A percentile compares a stretch with the other conserved stretches of the same genome.
Evolutionary conservation across 495 filamentous ascomycete genomes (phyloP).

Genomic region (Tetracladium marchalianum): DNA sequence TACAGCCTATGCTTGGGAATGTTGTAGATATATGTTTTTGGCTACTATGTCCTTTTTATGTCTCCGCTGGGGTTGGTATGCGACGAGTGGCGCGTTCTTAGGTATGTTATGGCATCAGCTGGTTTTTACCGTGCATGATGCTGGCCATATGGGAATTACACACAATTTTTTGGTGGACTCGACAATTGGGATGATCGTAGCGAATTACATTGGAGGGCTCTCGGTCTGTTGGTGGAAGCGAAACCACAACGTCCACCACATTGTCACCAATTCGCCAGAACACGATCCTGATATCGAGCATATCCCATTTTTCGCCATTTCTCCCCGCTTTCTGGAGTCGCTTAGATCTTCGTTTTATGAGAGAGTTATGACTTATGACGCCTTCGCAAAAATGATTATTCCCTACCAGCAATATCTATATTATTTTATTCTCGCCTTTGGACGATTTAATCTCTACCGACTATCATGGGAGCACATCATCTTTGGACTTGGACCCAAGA

Average conservation of each 20-base stretch:
- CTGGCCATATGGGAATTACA: slow-evolving; percentile 95
- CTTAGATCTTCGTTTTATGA: slow-evolving; percentile 87
- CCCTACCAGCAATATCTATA: slow-evolving; percentile 76
- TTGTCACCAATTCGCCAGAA: slow-evolving; percentile 92
- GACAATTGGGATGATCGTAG: slow-evolving; percentile 80
- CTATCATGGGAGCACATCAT: slow-evolving; percentile 79
- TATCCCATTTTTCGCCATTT: slow-evolving; percentile 90
- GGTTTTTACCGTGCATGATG: slow-evolving; percentile 91
- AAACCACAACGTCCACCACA: slow-evolving; percentile 96
- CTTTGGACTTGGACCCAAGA: slow-evolving; percentile 62
- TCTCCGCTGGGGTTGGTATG: slow-evolving; percentile 66
- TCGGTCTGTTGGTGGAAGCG: slow-evolving; percentile 95
- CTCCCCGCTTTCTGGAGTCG: slow-evolving; percentile 68
- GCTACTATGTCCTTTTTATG: slow-evolving; percentile 53
- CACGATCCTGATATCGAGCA: slow-evolving; percentile 98
- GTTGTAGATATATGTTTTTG: slow-evolving; percentile 64
- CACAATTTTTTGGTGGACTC: slow-evolving; percentile 77
- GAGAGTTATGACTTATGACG: slow-evolving; percentile 74
- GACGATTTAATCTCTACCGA: slow-evolving; percentile 85
- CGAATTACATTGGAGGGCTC: slow-evolving; percentile 84
- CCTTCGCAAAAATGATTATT: slow-evolving; percentile 59
- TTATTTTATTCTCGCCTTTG: slow-evolving; percentile 76
- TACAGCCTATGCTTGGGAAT: slow-evolving; percentile 66
- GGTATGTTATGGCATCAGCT: slow-evolving; percentile 93
- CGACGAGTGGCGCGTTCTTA: slow-evolving; percentile 60